phyloP scores from a whole-genome alignment of 148 eudicot genomes.

The Polygonum maritimum region DNA sequence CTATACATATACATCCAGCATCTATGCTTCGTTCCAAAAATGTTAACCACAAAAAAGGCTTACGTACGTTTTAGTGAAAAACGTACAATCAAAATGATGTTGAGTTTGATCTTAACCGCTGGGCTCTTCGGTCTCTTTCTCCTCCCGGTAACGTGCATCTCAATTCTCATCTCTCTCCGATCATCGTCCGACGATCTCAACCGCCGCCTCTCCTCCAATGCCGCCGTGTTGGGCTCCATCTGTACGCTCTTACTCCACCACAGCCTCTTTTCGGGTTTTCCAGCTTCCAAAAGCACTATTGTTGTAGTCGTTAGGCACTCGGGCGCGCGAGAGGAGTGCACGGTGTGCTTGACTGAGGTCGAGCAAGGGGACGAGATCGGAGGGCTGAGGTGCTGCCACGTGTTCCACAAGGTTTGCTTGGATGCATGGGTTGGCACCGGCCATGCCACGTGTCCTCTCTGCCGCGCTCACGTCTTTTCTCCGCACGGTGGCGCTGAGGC shows the following conservation, averaged over 20 bases:
- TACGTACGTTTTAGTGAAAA: no score
- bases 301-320: not conserved
- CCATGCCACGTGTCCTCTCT: slow-evolving; percentile 2
- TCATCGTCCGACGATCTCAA: not conserved
- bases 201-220: not conserved
- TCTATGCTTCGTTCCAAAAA: no score
- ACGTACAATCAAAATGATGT: not conserved
- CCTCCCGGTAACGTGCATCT: slow-evolving; percentile 1
- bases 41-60: not conserved
- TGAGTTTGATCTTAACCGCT: not conserved
- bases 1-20: no score
- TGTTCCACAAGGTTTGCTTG: not conserved
- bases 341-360: slow-evolving; percentile 18
- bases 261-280: no score
- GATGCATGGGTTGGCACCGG: not conserved
- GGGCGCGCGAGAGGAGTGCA: slow-evolving; percentile 12
- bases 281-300: no score
- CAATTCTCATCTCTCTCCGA: not conserved
- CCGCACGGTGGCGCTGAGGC: not conserved
- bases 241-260: no score
- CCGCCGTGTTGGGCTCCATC: not conserved
- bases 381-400: slow-evolving; percentile 1
- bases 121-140: not conserved
- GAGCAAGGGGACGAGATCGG: slow-evolving; percentile 15
- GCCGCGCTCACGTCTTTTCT: not conserved